Percentiles rank a stretch among this genome's conserved stretches.
Evolutionary conservation across 495 filamentous ascomycete genomes (phyloP).

Genomic region (Neurospora sp.): DNA sequence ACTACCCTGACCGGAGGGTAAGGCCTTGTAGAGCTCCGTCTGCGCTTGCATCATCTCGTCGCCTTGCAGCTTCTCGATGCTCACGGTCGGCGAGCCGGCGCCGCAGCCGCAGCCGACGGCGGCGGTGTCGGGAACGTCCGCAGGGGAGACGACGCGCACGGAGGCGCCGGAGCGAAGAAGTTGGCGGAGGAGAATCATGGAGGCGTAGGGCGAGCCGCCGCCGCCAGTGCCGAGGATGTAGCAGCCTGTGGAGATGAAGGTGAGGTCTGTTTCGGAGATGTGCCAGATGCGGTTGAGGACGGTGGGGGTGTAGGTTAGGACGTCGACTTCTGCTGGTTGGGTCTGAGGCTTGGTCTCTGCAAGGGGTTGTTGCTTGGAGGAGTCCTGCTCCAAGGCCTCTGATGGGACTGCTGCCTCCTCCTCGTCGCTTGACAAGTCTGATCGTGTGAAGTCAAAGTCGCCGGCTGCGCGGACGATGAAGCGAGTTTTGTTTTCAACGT

Average conservation of each 20-base stretch:
- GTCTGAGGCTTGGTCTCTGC: constrained; percentile 5
- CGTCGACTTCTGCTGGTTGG: constrained; percentile 22
- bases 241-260: constrained; percentile 48
- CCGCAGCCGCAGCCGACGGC: constrained; percentile 36
- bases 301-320: constrained; percentile 38
- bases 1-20: background rate
- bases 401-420: background rate
- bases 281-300: constrained; percentile 45
- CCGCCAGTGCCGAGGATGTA: constrained; percentile 54
- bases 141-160: constrained; percentile 35
- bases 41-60: constrained; percentile 42
- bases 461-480: constrained; percentile 41
- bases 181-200: constrained; percentile 33
- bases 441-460: constrained; percentile 37
- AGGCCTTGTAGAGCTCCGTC: constrained; percentile 33
- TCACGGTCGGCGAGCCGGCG: constrained; percentile 39
- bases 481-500: constrained; percentile 41
- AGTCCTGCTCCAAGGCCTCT: constrained; percentile 8
- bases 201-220: constrained; percentile 41
- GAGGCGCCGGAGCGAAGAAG: constrained; percentile 36
- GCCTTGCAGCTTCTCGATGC: constrained; percentile 42
- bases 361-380: constrained; percentile 11
- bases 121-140: constrained; percentile 33
- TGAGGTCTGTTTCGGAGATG: constrained; percentile 44
- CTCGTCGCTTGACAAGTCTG: constrained; percentile 15